Evolutionary conservation across 1,284 basidiomycete species (phyloP).

Genomic region (Trametes versicolor): DNA sequence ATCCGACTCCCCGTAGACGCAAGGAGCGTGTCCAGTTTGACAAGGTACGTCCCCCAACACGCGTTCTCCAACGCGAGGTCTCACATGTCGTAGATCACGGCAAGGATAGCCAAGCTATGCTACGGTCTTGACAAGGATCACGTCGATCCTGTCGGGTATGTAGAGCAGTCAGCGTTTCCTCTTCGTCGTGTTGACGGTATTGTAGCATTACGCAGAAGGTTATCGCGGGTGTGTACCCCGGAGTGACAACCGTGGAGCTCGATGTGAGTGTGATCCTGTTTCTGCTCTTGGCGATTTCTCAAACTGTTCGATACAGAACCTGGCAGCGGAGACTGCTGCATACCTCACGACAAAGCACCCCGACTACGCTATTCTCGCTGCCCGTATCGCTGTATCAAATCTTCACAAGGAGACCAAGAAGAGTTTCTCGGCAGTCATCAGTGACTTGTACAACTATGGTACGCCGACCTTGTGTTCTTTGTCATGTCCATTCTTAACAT

Average conservation of each 20-base stretch:
- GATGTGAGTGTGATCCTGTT: slow-evolving; percentile 68
- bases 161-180: neutral
- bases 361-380: slow-evolving; percentile 98
- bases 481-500: neutral
- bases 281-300: slow-evolving; percentile 2
- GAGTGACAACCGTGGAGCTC: slow-evolving; percentile 97
- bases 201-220: slow-evolving; percentile 92
- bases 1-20: slow-evolving; percentile 55
- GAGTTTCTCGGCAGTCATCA: slow-evolving; percentile 92
- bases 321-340: slow-evolving; percentile 96
- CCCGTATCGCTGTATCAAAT: slow-evolving; percentile 98
- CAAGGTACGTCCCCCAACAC: slow-evolving; percentile 61
- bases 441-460: slow-evolving; percentile 93
- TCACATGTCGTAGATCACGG: slow-evolving; percentile 73
- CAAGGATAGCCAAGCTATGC: slow-evolving; percentile 94
- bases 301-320: slow-evolving; percentile 63
- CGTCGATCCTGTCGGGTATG: slow-evolving; percentile 93
- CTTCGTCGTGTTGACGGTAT: neutral
- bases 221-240: slow-evolving; percentile 93
- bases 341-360: slow-evolving; percentile 97
- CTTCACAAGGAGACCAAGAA: slow-evolving; percentile 99
- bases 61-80: slow-evolving; percentile 23
- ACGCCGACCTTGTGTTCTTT: slow-evolving; percentile 37
- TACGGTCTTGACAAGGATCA: slow-evolving; percentile 96
- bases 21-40: slow-evolving; percentile 91